Conservation (phyloP, 2,329 filamentous ascomycete genomes). For the Xylaria sp. region DNA sequence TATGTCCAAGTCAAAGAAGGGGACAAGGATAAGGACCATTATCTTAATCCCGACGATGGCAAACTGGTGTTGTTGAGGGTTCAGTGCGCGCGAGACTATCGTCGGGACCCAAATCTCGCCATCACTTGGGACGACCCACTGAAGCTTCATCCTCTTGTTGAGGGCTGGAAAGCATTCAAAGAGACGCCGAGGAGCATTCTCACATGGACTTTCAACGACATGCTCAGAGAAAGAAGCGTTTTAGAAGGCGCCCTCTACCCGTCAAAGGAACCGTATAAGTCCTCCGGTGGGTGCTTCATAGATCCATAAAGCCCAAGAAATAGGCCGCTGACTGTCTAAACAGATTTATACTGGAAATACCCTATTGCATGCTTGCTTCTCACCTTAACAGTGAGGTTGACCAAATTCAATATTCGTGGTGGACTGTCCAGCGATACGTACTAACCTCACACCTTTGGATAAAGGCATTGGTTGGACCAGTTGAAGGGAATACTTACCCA, state of each 20-base stretch:
- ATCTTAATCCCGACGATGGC: slow-evolving; percentile 9
- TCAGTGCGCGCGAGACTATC: background rate
- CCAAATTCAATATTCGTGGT: background rate
- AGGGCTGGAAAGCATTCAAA: slow-evolving; percentile 1
- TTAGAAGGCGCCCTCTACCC: background rate
- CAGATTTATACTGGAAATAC: slow-evolving; percentile 17
- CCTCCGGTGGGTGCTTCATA: background rate
- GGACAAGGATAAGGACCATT: slow-evolving; percentile 8
- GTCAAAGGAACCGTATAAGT: background rate
- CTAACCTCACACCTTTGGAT: background rate
- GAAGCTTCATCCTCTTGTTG: background rate
- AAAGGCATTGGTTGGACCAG: slow-evolving; percentile 7
- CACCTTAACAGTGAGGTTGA: slow-evolving; percentile 3
- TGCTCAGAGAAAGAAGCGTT: background rate
- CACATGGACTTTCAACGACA: slow-evolving; percentile 12
- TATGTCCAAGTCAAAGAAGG: background rate
- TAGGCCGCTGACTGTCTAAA: background rate
- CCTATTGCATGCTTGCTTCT: slow-evolving; percentile 6
- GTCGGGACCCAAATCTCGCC: background rate
- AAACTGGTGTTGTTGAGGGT: slow-evolving; percentile 7
- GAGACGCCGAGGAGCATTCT: slow-evolving; percentile 2
- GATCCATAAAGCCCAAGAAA: background rate
- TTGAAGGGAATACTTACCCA: background rate
- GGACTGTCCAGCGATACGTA: background rate
- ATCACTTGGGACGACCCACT: background rate